A percentile compares a stretch with the other conserved stretches of the same genome.
These are phyloP conservation scores for Phialophora verrucosa DNA, from an alignment of 2,329 filamentous ascomycete genomes.

Conservation along the genomic window DNA sequence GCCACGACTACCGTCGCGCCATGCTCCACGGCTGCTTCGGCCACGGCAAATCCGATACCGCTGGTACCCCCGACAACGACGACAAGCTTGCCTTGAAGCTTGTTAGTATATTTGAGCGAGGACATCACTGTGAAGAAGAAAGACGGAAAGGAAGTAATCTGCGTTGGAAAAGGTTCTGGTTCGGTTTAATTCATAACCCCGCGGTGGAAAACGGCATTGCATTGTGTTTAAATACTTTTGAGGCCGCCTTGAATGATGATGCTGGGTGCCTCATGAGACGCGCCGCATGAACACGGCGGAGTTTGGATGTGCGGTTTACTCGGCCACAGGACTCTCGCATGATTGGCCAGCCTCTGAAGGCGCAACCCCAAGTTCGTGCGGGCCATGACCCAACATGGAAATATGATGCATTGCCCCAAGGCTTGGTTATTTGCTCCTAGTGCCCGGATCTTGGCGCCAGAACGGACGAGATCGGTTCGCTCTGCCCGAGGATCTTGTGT, in stretches of 20 bases:
- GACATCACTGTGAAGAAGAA: constrained; percentile 7
- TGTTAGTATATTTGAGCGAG: constrained; percentile 45
- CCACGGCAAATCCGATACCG: constrained; percentile 60
- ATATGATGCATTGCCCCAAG: neutral
- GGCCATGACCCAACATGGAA: neutral
- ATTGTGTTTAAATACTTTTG: neutral
- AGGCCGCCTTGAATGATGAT: neutral
- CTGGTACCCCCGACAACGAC: constrained; percentile 60
- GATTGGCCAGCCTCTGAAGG: constrained; percentile 5
- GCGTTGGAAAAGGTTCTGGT: neutral
- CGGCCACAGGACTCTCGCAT: neutral
- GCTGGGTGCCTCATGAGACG: neutral
- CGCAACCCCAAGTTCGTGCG: neutral
- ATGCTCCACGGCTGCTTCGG: constrained; percentile 58
- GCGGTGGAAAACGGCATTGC: neutral
- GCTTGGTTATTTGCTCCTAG: neutral
- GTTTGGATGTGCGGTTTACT: neutral
- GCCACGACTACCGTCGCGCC: constrained; percentile 57
- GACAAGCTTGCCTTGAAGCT: constrained; percentile 54
- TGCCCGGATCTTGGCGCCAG: neutral
- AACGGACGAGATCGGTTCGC: neutral
- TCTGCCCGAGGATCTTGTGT: neutral
- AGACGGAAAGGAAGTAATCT: neutral
- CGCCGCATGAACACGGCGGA: constrained; percentile 8
- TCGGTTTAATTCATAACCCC: neutral